phyloP scores from a whole-genome alignment of 768 basidiomycete genomes.

The Collybia mongolica region DNA sequence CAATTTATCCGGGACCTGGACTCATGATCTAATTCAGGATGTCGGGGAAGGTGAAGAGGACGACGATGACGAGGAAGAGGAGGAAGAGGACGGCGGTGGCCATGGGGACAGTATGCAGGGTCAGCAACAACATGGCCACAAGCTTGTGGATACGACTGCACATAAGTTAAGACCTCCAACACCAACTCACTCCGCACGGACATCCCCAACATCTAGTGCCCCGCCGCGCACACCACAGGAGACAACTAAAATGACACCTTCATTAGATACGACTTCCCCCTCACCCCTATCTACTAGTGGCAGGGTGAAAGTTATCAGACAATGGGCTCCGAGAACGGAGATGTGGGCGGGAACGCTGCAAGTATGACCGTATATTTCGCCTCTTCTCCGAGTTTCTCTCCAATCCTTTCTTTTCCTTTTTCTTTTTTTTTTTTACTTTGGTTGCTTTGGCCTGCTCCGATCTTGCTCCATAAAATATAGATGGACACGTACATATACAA shows the following conservation, averaged over 20 bases:
- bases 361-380: conserved; percentile 22
- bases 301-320: conserved; percentile 51
- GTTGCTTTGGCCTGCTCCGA: conserved; percentile 5
- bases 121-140: conserved; percentile 31
- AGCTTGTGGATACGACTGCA: conserved; percentile 21
- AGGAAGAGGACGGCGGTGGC: conserved; percentile 32
- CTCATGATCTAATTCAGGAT: conserved; percentile 21
- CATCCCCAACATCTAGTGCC: conserved; percentile 48
- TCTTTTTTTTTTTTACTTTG: conserved; percentile 12
- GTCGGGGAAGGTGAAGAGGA: conserved; percentile 61
- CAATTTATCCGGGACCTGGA: conserved; percentile 4
- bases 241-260: conserved; percentile 23
- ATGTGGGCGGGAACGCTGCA: conserved; percentile 37
- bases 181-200: conserved; percentile 44
- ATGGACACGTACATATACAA: background rate
- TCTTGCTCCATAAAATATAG: background rate
- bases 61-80: conserved; percentile 62
- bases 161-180: conserved; percentile 31
- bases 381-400: background rate
- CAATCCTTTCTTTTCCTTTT: conserved; percentile 11
- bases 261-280: conserved; percentile 26
- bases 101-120: conserved; percentile 22
- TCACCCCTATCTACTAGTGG: conserved; percentile 29
- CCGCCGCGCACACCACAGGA: conserved; percentile 48
- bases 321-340: conserved; percentile 39